Base-by-base conservation (phyloP, 495 filamentous ascomycete species). In the Delitschia confertaspora region DNA sequence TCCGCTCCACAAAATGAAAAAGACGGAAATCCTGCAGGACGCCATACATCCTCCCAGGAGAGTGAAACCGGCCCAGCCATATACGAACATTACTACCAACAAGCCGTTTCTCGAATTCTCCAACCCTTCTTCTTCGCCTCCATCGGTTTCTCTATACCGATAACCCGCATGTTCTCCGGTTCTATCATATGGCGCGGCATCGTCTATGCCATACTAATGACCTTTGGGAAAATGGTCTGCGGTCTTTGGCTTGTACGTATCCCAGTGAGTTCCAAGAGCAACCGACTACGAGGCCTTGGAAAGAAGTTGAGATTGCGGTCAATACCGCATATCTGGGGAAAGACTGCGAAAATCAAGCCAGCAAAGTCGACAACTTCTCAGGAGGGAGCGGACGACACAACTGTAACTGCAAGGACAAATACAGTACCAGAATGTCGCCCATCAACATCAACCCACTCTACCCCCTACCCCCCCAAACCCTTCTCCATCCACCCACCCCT, bases 61-160 rank as follows among this genome's bases (percentile, higher is more conserved):
- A 37, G 9, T 20, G 6, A 10, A 6, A 49, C 58, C 0, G 69
- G 70, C 2, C 31, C 49, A 0, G 36, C 58, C 2, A 62, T 78
- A 4, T 86, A 78, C 50, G 66, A 73, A 18, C 48, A 55, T 6
- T 85, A 82, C 58, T 79, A 75, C 47, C 55, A 60, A 3, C 55
- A 65, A 30, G 59, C 69, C 0, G 66, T 77, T 6, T 43, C 63
- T 6, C 67, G 65, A 18, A 67, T 88, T 2, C 63, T 91, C 0
- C 73, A 75, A 18, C 82, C 85, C 0, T 71, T 86, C 35, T 89
- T 91, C 65, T 93, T 91, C 51, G 78, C 82, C 14, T 85, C 80
- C 0, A 82, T 88, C 27, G 83, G 85, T 0, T 88, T 89, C 52
- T 76, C 82, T 0, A 81, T 93, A 14, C 83, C 85, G 0, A 79